Evolutionary conservation across 228 moss, liverwort and hornwort genomes (phyloP), one percentile per base, ranked within the genome.

Genomic region (Sphagnum fallax): DNA sequence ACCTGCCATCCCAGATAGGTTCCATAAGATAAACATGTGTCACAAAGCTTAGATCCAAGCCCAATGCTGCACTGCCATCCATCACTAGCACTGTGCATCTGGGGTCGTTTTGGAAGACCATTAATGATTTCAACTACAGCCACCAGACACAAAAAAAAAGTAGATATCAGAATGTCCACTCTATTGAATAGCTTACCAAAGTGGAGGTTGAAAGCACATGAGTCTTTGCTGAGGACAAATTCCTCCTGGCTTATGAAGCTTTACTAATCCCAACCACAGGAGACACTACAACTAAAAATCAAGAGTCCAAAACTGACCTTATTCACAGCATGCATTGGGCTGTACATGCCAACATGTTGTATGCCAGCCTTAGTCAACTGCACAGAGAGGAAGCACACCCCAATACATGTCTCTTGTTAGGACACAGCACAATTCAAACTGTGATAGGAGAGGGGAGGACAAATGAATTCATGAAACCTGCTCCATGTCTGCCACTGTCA

Each of bases 1-100:
- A 93, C 93, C 96, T 97, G 74, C 97, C 79, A 80, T 97, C 91
- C 93, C 97, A 93, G 65, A 97, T 97, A 64, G 93, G 93, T 73
- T 97, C 93, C 93, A 97, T 93, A 10, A 97, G 93, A 66, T 91
- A 97, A 52, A 97, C 97, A 64, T 91, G 90, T 15, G 93, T 91
- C 60, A 93, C 93, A 76, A 97, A 97, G 73, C 93, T 93, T 75
- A 97, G 79, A 80, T 97, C 97, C 57, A 93, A 81, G 69, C 97
- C 97, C 49, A 93, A 67, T 64, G 97, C 90, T 71, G 83, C 90
- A 70, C 87, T 97, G 66, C 88, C 86, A 77, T 97, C 93, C 97
- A 97, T 93, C 64, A 97, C 91, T 65, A 97, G 75, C 13, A 97
- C 90, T 12, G 85, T 97, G 79, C 93, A 93, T 63, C 83, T 79